Percentiles rank a stretch among this genome's conserved stretches.
Conservation (phyloP, 169 alveolate species). For the Cryptosporidium muris region DNA sequence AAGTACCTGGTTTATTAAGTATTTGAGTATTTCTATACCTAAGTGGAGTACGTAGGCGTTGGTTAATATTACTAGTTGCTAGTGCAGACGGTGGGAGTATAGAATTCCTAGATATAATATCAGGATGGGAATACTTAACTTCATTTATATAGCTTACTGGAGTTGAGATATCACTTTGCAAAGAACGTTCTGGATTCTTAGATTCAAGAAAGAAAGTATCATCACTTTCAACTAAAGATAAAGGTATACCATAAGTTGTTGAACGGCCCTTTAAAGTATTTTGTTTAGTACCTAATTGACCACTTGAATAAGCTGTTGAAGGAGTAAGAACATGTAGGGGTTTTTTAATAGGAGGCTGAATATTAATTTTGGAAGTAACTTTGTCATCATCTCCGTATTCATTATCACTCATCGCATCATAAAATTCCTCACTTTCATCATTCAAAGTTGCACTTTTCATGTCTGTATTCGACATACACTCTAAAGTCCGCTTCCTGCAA, state of each 20-base stretch:
- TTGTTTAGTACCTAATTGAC: slow-evolving; percentile 13
- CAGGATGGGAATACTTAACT: slow-evolving; percentile 59
- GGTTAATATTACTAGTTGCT: background rate
- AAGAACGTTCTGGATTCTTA: background rate
- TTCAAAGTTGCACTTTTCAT: background rate
- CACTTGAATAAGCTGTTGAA: slow-evolving; percentile 25
- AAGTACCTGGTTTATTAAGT: slow-evolving; percentile 30
- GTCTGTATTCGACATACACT: slow-evolving; percentile 20
- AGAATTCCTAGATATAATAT: slow-evolving; percentile 14
- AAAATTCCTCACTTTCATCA: slow-evolving; percentile 51
- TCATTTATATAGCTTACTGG: background rate
- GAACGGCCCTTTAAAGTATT: slow-evolving; percentile 33
- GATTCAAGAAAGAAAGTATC: slow-evolving; percentile 9
- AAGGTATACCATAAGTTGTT: slow-evolving; percentile 46
- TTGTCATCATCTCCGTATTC: slow-evolving; percentile 4
- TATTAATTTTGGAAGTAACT: background rate
- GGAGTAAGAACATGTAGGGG: slow-evolving; percentile 11
- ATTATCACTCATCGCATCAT: slow-evolving; percentile 63
- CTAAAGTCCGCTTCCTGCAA: slow-evolving; percentile 26
- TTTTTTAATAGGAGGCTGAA: slow-evolving; percentile 36
- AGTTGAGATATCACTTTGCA: background rate
- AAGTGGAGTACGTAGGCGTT: slow-evolving; percentile 44
- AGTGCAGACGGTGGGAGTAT: slow-evolving; percentile 7
- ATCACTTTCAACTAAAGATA: slow-evolving; percentile 49
- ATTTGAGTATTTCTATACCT: slow-evolving; percentile 59